Percentiles rank a stretch among this genome's conserved stretches.
Evolutionary conservation across 148 eudicot genomes (phyloP).

Genomic region (Heliamphora exappendiculata): DNA sequence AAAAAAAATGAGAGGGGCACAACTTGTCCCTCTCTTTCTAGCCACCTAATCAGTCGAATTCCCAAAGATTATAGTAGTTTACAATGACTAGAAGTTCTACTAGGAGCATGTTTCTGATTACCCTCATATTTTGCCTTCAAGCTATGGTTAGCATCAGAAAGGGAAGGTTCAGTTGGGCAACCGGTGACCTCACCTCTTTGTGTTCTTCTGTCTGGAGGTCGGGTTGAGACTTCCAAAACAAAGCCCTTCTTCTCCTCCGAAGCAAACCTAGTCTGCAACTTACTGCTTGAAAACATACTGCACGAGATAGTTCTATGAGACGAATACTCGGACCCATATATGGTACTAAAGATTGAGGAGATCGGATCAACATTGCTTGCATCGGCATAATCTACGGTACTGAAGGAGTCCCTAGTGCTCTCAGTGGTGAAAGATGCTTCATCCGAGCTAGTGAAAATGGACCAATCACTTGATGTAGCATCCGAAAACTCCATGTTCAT

Average conservation of each 20-base stretch:
- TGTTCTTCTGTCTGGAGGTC: constrained; percentile 15
- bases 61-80: constrained; percentile 18
- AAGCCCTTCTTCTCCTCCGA: constrained; percentile 46
- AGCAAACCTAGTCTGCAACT: constrained; percentile 42
- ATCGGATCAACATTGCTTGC: constrained; percentile 43
- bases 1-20: constrained; percentile 32
- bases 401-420: constrained; percentile 86
- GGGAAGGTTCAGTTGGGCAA: constrained; percentile 19
- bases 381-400: constrained; percentile 56
- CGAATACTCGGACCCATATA: constrained; percentile 30
- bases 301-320: constrained; percentile 56
- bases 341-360: constrained; percentile 41
- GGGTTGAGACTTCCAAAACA: constrained; percentile 22
- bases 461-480: constrained; percentile 76
- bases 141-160: constrained; percentile 21
- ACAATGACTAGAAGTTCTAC: constrained; percentile 30
- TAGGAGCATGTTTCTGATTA: constrained; percentile 20
- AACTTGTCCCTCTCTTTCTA: constrained; percentile 24
- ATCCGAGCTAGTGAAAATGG: constrained; percentile 91
- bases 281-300: constrained; percentile 50
- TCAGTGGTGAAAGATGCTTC: constrained; percentile 90
- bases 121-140: constrained; percentile 36
- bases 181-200: constrained; percentile 13
- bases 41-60: constrained; percentile 8
- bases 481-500: constrained; percentile 46